Percentiles rank a stretch among this genome's conserved stretches.
phyloP scores from a whole-genome alignment of 768 basidiomycete genomes.

The Amyloporia xantha region DNA sequence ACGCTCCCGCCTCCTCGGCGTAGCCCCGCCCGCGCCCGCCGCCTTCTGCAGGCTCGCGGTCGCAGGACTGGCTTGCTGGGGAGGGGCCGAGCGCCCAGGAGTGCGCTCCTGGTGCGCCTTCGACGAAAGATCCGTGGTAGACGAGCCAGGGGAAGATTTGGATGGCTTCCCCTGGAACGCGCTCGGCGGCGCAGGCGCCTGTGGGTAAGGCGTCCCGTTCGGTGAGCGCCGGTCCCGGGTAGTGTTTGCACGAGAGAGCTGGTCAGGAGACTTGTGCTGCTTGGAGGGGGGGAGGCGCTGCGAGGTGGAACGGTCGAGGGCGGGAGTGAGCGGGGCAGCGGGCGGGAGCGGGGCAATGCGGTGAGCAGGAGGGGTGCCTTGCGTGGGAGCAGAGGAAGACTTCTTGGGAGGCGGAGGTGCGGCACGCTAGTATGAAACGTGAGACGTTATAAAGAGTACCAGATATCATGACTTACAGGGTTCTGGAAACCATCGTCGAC shows the following conservation, averaged over 20 bases:
- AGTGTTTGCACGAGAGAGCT: slow-evolving; percentile 60
- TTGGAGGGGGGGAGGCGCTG: slow-evolving; percentile 62
- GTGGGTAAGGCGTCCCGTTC: slow-evolving; percentile 16
- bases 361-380: slow-evolving; percentile 44
- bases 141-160: slow-evolving; percentile 35
- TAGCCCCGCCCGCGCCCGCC: slow-evolving; percentile 57
- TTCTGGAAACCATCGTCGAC: slow-evolving; percentile 48
- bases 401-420: slow-evolving; percentile 39
- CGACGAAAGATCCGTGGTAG: slow-evolving; percentile 43
- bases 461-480: slow-evolving; percentile 38
- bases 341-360: slow-evolving; percentile 77
- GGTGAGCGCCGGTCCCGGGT: slow-evolving; percentile 53
- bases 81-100: slow-evolving; percentile 11
- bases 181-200: slow-evolving; percentile 7
- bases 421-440: slow-evolving; percentile 25
- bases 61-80: slow-evolving; percentile 53
- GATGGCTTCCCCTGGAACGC: slow-evolving; percentile 12
- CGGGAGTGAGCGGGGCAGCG: slow-evolving; percentile 48
- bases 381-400: slow-evolving; percentile 18
- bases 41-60: slow-evolving; percentile 61
- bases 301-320: slow-evolving; percentile 84
- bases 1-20: slow-evolving; percentile 82
- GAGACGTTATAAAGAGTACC: slow-evolving; percentile 5
- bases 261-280: slow-evolving; percentile 29
- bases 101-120: slow-evolving; percentile 17